Conservation (phyloP, 768 basidiomycete species). For the Amanita inopinata region DNA sequence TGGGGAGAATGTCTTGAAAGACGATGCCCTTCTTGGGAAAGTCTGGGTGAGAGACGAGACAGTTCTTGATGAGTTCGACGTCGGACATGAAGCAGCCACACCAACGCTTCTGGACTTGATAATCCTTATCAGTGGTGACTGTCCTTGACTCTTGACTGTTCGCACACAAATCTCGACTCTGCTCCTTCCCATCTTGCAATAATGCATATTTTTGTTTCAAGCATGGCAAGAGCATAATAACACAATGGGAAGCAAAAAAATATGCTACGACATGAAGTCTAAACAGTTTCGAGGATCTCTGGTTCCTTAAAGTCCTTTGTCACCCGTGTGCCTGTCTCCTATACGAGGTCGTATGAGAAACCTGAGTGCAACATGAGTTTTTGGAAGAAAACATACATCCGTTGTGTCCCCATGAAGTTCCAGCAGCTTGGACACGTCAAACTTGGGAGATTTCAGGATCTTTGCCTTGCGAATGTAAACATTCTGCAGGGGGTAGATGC, state of each 20-base stretch:
- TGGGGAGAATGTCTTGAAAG: constrained; percentile 93
- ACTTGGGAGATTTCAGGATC: constrained; percentile 97
- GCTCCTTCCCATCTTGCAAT: constrained; percentile 4
- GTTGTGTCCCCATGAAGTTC: constrained; percentile 95
- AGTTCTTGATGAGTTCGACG: constrained; percentile 55
- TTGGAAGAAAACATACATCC: constrained; percentile 52
- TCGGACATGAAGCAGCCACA: constrained; percentile 47
- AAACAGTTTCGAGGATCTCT: constrained; percentile 86
- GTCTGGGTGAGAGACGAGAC: constrained; percentile 55
- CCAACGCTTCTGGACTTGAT: too few relatives aligned
- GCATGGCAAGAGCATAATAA: constrained; percentile 15
- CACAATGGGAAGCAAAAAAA: constrained; percentile 22
- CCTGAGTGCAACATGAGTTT: background rate
- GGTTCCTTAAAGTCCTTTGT: constrained; percentile 98
- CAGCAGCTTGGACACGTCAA: constrained; percentile 89
- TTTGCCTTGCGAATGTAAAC: constrained; percentile 99
- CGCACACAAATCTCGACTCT: too few relatives aligned
- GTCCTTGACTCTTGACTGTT: too few relatives aligned
- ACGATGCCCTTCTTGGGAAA: constrained; percentile 94
- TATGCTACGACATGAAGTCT: constrained; percentile 35
- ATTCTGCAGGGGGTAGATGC: constrained; percentile 98
- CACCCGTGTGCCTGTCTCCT: constrained; percentile 94
- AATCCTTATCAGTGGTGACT: too few relatives aligned
- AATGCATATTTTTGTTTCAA: constrained; percentile 18
- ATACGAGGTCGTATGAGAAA: constrained; percentile 13